These are phyloP conservation scores for Talaromyces pinophilus DNA, from an alignment of 2,329 filamentous ascomycete genomes.

Conservation along the genomic window DNA sequence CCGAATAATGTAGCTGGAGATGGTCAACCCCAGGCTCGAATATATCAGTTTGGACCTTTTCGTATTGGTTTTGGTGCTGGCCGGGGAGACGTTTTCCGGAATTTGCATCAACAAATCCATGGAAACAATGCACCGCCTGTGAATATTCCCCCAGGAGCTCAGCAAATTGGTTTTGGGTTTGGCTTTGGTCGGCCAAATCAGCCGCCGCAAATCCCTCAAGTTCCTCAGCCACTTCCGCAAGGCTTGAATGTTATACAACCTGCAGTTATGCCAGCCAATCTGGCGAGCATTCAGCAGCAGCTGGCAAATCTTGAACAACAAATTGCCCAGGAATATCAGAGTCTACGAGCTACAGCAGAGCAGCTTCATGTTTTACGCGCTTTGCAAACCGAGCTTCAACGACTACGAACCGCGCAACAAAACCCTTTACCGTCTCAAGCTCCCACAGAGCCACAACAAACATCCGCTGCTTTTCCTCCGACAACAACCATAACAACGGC, in stretches of 20 bases:
- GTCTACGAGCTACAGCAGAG: conserved; percentile 63
- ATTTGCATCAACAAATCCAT: conserved; percentile 65
- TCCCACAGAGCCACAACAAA: conserved; percentile 14
- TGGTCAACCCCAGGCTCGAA: conserved; percentile 54
- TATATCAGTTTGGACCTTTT: conserved; percentile 74
- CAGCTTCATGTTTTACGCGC: conserved; percentile 69
- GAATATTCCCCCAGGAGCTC: conserved; percentile 35
- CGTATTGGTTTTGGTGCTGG: conserved; percentile 68
- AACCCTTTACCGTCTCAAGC: conserved; percentile 23
- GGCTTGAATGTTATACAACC: conserved; percentile 20
- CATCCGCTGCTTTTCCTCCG: conserved; percentile 24
- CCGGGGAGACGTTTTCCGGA: conserved; percentile 62
- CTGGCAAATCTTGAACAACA: conserved; percentile 68
- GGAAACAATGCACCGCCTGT: conserved; percentile 47
- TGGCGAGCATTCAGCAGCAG: conserved; percentile 55
- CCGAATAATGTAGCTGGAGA: conserved; percentile 41
- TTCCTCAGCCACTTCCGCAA: conserved; percentile 21
- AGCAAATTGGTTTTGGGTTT: conserved; percentile 39
- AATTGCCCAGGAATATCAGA: conserved; percentile 66
- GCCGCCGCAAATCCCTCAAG: conserved; percentile 28
- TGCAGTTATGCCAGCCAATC: conserved; percentile 27
- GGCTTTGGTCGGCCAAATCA: conserved; percentile 42
- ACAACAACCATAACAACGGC: conserved; percentile 29
- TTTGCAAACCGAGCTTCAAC: conserved; percentile 66
- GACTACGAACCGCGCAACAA: conserved; percentile 58